Conservation (phyloP, 768 basidiomycete species). For the Termitomyces sp. region DNA sequence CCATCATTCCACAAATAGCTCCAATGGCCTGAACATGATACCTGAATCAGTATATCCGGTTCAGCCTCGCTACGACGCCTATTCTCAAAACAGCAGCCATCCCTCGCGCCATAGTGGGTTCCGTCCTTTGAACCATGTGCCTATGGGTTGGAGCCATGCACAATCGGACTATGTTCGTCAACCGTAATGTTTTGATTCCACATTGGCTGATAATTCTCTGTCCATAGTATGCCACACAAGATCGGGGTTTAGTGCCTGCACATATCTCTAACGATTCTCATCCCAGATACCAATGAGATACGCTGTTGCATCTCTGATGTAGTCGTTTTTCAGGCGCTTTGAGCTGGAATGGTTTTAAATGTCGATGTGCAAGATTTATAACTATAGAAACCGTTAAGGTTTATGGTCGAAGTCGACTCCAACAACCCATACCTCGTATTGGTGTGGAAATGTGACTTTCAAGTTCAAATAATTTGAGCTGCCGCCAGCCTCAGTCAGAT, state of each 20-base stretch:
- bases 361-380: neutral
- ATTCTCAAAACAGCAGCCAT: constrained; percentile 30
- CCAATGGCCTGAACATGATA: constrained; percentile 49
- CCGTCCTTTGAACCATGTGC: constrained; percentile 46
- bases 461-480: neutral
- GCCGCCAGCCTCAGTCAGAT: neutral
- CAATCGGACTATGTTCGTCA: constrained; percentile 59
- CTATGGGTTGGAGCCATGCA: constrained; percentile 40
- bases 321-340: neutral
- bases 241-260: constrained; percentile 27
- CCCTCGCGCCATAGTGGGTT: constrained; percentile 42
- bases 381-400: neutral
- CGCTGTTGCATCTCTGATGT: neutral
- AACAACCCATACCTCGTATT: neutral
- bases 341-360: neutral
- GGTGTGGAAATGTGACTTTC: neutral
- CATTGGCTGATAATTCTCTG: neutral
- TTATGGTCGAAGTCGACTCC: neutral
- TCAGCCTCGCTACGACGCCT: constrained; percentile 48
- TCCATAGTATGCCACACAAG: constrained; percentile 26
- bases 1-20: constrained; percentile 32
- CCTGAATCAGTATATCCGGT: constrained; percentile 53
- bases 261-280: constrained; percentile 35
- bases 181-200: neutral
- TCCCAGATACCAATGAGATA: constrained; percentile 36